Evolutionary conservation across 2,329 filamentous ascomycete species (phyloP).

Genomic region (Botryotinia calthae): DNA sequence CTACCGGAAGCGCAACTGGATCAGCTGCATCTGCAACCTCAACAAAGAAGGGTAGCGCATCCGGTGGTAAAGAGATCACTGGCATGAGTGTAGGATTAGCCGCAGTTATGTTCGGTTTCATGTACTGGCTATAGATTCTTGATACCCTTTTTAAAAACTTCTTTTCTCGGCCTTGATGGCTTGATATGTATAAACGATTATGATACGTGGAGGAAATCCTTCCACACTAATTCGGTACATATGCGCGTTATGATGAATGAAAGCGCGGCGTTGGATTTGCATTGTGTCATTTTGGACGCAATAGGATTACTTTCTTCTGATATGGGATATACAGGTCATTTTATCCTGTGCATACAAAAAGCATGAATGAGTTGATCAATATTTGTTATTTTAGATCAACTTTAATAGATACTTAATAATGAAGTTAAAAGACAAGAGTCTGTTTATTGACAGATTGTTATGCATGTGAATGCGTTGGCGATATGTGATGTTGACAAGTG

Average conservation of each 20-base stretch:
- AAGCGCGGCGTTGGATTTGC: slow-evolving; percentile 29
- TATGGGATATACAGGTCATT: slow-evolving; percentile 4
- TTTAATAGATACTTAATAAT: slow-evolving; percentile 5
- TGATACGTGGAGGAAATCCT: slow-evolving; percentile 14
- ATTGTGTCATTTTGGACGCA: slow-evolving; percentile 8
- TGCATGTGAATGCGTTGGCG: background rate
- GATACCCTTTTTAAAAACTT: background rate
- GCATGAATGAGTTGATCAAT: slow-evolving; percentile 8
- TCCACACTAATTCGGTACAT: slow-evolving; percentile 20
- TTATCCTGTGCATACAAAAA: slow-evolving; percentile 1
- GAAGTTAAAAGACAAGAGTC: background rate
- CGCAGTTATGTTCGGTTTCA: slow-evolving; percentile 52
- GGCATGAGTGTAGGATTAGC: slow-evolving; percentile 51
- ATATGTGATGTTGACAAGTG: background rate
- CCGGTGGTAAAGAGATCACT: slow-evolving; percentile 48
- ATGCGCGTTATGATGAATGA: slow-evolving; percentile 29
- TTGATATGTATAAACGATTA: slow-evolving; percentile 24
- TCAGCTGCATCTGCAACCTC: slow-evolving; percentile 40
- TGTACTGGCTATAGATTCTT: slow-evolving; percentile 47
- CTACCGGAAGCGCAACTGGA: slow-evolving; percentile 33
- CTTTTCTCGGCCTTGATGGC: slow-evolving; percentile 16
- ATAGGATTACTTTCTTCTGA: background rate
- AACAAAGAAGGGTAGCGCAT: slow-evolving; percentile 43
- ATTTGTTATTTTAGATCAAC: background rate
- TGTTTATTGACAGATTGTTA: background rate